These are phyloP conservation scores for Centrapalus pauciflorus DNA, from an alignment of 129 eudicot genomes.

Conservation along the genomic window DNA sequence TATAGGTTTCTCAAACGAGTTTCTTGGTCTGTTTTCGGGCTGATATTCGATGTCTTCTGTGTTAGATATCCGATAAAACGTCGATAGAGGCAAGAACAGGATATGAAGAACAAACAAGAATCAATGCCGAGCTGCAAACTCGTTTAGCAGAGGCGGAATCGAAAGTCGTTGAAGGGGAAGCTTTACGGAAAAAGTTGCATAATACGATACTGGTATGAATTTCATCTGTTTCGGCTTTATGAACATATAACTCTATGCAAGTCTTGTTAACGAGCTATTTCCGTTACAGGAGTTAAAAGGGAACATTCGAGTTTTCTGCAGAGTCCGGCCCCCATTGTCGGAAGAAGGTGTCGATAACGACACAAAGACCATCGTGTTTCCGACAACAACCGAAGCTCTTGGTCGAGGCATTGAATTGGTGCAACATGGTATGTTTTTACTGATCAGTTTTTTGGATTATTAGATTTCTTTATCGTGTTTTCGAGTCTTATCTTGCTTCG, in stretches of 20 bases:
- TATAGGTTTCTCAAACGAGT: conserved; percentile 4
- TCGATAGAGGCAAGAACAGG: conserved; percentile 61
- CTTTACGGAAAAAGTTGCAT: conserved; percentile 78
- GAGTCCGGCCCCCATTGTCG: conserved; percentile 79
- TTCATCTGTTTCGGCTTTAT: neutral
- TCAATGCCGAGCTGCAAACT: conserved; percentile 49
- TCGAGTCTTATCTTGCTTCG: conserved; percentile 2
- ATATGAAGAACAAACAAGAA: conserved; percentile 59
- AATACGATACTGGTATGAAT: conserved; percentile 81
- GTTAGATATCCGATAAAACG: conserved; percentile 67
- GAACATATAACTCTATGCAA: neutral
- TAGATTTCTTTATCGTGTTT: neutral
- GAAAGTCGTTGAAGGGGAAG: conserved; percentile 85
- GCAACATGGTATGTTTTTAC: conserved; percentile 60
- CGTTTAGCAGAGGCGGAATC: conserved; percentile 76
- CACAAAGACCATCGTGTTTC: conserved; percentile 58
- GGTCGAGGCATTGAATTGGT: conserved; percentile 86
- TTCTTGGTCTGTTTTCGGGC: conserved; percentile 4
- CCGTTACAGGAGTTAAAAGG: conserved; percentile 82
- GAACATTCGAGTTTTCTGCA: conserved; percentile 89
- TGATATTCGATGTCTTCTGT: neutral
- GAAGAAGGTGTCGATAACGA: conserved; percentile 63
- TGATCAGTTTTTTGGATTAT: neutral
- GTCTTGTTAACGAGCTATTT: conserved; percentile 5
- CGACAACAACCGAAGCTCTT: conserved; percentile 58